Conservation (phyloP, 495 filamentous ascomycete genomes). For the Neurospora discreta region DNA sequence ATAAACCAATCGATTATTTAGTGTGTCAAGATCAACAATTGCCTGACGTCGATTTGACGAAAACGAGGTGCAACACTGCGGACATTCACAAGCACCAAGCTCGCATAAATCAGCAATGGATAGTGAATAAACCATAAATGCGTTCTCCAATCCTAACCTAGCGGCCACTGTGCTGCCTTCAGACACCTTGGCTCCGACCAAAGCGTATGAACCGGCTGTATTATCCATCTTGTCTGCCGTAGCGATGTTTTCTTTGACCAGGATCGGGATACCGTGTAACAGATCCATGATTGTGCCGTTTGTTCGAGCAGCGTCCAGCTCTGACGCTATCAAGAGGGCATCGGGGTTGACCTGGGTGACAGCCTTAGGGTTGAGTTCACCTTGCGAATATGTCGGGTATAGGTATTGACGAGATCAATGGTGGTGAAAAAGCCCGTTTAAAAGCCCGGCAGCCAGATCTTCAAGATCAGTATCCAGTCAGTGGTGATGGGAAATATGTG, state of each 20-base stretch:
- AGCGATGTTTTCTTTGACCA: slow-evolving; percentile 65
- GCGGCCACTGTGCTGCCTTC: slow-evolving; percentile 34
- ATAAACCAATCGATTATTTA: neutral
- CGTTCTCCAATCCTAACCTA: slow-evolving; percentile 8
- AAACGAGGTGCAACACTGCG: neutral
- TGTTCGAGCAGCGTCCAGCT: slow-evolving; percentile 19
- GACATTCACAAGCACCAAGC: neutral
- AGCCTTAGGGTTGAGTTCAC: slow-evolving; percentile 28
- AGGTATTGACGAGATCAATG: slow-evolving; percentile 44
- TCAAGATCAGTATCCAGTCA: slow-evolving; percentile 34
- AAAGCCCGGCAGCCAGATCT: slow-evolving; percentile 38
- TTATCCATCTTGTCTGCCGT: slow-evolving; percentile 55
- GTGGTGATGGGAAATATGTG: slow-evolving; percentile 3
- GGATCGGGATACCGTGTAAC: slow-evolving; percentile 56
- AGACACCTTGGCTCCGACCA: slow-evolving; percentile 39
- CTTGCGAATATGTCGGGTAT: slow-evolving; percentile 30
- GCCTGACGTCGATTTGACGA: neutral
- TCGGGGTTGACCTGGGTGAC: slow-evolving; percentile 38
- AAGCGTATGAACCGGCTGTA: slow-evolving; percentile 45
- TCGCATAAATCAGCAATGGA: neutral
- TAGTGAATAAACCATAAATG: neutral
- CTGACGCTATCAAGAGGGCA: slow-evolving; percentile 27
- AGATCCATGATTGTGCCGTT: slow-evolving; percentile 24
- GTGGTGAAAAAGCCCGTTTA: slow-evolving; percentile 46
- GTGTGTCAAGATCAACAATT: neutral